These are phyloP conservation scores for Talaromyces ruber DNA, from an alignment of 495 filamentous ascomycete species.

Conservation along the genomic window DNA sequence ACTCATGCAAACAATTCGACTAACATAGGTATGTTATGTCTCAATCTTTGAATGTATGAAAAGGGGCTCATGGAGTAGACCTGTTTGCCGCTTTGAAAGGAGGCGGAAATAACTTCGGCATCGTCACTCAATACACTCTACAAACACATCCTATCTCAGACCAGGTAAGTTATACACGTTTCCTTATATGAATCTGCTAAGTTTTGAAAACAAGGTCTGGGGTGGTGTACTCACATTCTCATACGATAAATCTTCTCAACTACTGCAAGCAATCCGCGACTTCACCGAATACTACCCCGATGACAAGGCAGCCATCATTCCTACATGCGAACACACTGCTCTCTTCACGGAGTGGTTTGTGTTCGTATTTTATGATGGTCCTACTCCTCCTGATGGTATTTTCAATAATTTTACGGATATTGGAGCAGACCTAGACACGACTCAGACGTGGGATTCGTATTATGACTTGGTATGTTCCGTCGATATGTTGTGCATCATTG, in stretches of 20 bases:
- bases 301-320: constrained; percentile 44
- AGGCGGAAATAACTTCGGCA: constrained; percentile 51
- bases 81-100: constrained; percentile 51
- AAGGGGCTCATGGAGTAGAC: constrained; percentile 20
- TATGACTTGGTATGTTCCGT: constrained; percentile 34
- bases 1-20: constrained; percentile 33
- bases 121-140: constrained; percentile 49
- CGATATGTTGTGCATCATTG: no score
- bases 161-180: constrained; percentile 10
- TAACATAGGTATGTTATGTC: constrained; percentile 25
- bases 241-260: constrained; percentile 27
- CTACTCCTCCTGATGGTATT: constrained; percentile 41
- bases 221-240: constrained; percentile 46
- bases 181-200: background rate
- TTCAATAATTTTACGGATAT: constrained; percentile 50
- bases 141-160: constrained; percentile 31
- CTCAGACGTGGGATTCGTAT: constrained; percentile 43
- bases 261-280: constrained; percentile 41
- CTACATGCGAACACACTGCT: constrained; percentile 42
- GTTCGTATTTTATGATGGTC: constrained; percentile 57
- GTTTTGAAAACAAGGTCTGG: constrained; percentile 25
- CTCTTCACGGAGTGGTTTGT: constrained; percentile 48
- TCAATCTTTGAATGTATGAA: no score
- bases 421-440: constrained; percentile 30
- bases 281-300: constrained; percentile 43